Evolutionary conservation across 257 asterid genomes (phyloP), one percentile per base, ranked within the genome.

Genomic region (Penstemon davidsonii): DNA sequence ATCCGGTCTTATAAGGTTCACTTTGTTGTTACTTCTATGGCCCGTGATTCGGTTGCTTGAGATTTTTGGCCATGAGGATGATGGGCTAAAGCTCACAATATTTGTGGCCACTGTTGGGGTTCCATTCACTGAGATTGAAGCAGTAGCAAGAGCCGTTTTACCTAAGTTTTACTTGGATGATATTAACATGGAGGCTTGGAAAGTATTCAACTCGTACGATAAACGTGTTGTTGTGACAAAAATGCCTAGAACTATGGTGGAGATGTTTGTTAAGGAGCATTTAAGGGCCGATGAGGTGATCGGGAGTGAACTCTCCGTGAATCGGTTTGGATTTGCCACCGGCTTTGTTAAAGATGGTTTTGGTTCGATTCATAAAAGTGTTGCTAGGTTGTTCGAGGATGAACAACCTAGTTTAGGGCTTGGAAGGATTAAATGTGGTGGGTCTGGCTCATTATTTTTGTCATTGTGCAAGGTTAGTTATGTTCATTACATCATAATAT

Each of bases 81-180:
- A 62, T 0, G 97, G 91, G 52, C 82, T 92, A 3, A 88, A 77
- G 83, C 72, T 93, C 44, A 75, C 78, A 25, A 73, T 90, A 5
- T 90, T 93, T 45, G 84, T 78, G 4, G 92, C 97, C 37, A 88
- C 87, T 0, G 78, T 45, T 0, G 95, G 98, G 0, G 70, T 86
- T 18, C 85, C 73, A 36, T 25, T 78, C 4, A 61, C 78, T 0
- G 95, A 92, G 80, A 83, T 92, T 41, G 92, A 92, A 45, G 84
- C 84, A 0, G 96, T 85, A 46, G 78, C 97, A 0, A 82, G 96
- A 40, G 96, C 97, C 2, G 97, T 92, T 12, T 61, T 92, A 80
- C 93, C 97, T 0, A 92, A 86, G 70, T 92, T 92, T 68, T 87
- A 79, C 53, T 67, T 79, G 19, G 96, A 92, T 46, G 97, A 92